Evolutionary conservation across 2,329 filamentous ascomycete species (phyloP).

Genomic region (Trichoderma sp.): DNA sequence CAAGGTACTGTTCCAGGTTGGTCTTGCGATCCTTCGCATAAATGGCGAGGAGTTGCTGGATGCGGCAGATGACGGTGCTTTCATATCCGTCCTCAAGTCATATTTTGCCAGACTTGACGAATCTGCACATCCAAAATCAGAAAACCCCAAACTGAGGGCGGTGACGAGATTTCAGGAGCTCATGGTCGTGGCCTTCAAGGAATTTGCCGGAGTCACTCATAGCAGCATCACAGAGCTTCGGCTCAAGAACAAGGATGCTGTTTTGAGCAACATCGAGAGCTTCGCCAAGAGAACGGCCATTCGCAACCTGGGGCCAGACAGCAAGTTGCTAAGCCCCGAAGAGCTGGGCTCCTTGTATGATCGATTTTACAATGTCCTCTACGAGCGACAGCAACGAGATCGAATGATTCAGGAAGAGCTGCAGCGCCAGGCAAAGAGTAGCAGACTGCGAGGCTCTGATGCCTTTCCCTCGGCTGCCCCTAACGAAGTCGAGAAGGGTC

Average conservation of each 20-base stretch:
- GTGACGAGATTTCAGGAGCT: conserved; percentile 97
- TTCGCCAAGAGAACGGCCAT: conserved; percentile 98
- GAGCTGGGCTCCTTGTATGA: conserved; percentile 92
- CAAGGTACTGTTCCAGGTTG: conserved; percentile 96
- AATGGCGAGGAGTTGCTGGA: conserved; percentile 96
- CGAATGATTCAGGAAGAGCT: conserved; percentile 76
- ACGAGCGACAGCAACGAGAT: conserved; percentile 85
- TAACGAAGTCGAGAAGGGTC: conserved; percentile 72
- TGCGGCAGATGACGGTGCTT: conserved; percentile 90
- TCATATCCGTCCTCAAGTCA: conserved; percentile 92
- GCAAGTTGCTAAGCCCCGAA: conserved; percentile 82
- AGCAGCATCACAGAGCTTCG: conserved; percentile 86
- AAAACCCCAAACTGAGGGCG: conserved; percentile 89
- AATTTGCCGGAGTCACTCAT: conserved; percentile 95
- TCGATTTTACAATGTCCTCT: conserved; percentile 87
- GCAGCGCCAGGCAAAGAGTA: conserved; percentile 64
- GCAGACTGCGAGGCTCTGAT: conserved; percentile 43
- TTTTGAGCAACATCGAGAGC: conserved; percentile 93
- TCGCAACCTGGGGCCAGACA: conserved; percentile 91
- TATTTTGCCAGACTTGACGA: conserved; percentile 95
- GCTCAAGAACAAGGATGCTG: conserved; percentile 88
- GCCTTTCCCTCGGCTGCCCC: conserved; percentile 38
- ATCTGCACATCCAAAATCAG: conserved; percentile 91
- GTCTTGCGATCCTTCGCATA: conserved; percentile 92
- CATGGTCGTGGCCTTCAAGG: conserved; percentile 99